Evolutionary conservation across 2,329 filamentous ascomycete species (phyloP), one percentile per base, ranked within the genome.

Genomic region (Eutypella sp.): DNA sequence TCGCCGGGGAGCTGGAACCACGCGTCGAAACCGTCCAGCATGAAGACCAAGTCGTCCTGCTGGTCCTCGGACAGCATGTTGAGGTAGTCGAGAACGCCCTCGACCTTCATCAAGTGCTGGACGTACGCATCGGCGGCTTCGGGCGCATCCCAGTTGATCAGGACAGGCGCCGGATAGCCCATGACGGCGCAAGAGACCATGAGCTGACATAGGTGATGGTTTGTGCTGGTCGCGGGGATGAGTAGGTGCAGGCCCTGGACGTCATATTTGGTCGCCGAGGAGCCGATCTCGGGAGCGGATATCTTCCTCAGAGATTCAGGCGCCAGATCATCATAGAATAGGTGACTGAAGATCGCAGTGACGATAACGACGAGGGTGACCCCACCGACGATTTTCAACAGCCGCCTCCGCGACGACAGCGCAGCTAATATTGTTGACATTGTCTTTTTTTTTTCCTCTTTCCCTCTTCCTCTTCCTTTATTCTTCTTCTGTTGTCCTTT

Each of bases 1-100:
- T 83, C 76, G 3, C 79, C 75, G 0, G 82, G 81, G 2, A 87
- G 67, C 59, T 87, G 84, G 48, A 85, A 79, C 66, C 81, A 80
- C 1, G 81, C 71, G 47, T 86, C 80, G 58, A 79, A 75, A 1
- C 77, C 81, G 58, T 87, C 82, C 5, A 82, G 71, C 40, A 86
- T 70, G 47, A 86, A 64, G 7, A 85, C 73, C 23, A 88, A 63
- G 58, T 87, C 84, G 18, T 79, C 69, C 46, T 82, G 69, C 63
- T 1, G 70, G 6, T 45, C 46, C 58, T 75, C 70, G 3, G 78
- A 46, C 4, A 54, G 47, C 7, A 27, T 22, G 23, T 39, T 27
- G 39, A 54, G 40, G 34, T 52, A 54, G 16, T 46, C 42, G 22
- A 42, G 40, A 5, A 43, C 45, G 18, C 40, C 45, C 13, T 33